A percentile compares a stretch with the other conserved stretches of the same genome.
Evolutionary conservation across 306 rosid species (phyloP).

Genomic region (Malus orientalis): DNA sequence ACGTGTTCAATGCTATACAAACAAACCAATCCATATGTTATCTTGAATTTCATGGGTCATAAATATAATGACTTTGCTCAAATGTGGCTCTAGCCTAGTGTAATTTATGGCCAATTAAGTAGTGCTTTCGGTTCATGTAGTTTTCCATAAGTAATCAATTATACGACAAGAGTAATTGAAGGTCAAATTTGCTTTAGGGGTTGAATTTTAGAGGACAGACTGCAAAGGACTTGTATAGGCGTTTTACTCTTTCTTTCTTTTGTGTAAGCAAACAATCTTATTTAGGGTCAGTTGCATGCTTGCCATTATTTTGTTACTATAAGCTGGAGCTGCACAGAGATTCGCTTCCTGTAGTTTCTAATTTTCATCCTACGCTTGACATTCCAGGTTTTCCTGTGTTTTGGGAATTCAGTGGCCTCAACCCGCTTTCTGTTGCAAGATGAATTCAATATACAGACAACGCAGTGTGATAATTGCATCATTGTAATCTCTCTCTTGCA

Average conservation of each 20-base stretch:
- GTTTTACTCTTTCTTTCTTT: background rate
- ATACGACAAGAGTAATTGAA: background rate
- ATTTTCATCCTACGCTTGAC: slow-evolving; percentile 1
- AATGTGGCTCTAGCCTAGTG: background rate
- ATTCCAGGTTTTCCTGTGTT: slow-evolving; percentile 75
- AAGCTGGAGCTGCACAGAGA: background rate
- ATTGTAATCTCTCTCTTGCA: slow-evolving; percentile 40
- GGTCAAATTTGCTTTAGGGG: background rate
- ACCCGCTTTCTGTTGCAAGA: slow-evolving; percentile 91
- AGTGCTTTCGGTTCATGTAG: background rate
- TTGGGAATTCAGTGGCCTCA: slow-evolving; percentile 83
- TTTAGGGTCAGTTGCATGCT: background rate
- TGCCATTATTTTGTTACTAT: background rate
- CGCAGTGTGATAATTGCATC: slow-evolving; percentile 85
- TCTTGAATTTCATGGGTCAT: background rate
- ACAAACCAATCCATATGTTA: background rate
- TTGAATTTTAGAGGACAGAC: background rate
- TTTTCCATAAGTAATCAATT: background rate
- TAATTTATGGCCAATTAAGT: background rate
- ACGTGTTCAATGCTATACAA: background rate
- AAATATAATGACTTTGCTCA: background rate
- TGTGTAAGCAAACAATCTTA: background rate
- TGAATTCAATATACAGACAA: slow-evolving; percentile 84
- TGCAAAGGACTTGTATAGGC: background rate
- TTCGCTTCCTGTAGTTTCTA: background rate